These are phyloP conservation scores for Pseudoneurospora amorphoporcata DNA, from an alignment of 495 filamentous ascomycete genomes.

Conservation along the genomic window DNA sequence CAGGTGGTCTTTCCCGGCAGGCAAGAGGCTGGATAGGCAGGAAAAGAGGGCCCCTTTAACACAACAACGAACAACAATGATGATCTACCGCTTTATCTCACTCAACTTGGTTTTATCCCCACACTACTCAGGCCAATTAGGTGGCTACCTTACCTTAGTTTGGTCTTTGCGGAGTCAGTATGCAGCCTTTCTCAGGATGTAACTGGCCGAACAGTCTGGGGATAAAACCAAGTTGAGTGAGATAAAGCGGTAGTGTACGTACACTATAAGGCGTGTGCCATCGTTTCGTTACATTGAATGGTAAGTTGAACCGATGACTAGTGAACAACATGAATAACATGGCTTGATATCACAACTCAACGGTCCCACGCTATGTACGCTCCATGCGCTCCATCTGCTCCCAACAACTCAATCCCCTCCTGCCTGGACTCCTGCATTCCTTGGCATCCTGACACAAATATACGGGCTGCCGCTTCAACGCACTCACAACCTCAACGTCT, in stretches of 20 bases:
- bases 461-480: too few relatives aligned
- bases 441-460: too few relatives aligned
- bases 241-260: too few relatives aligned
- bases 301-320: neutral
- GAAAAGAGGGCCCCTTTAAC: neutral
- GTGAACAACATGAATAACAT: neutral
- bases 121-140: too few relatives aligned
- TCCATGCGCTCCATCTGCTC: neutral
- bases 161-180: too few relatives aligned
- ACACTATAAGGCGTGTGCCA: neutral
- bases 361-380: neutral
- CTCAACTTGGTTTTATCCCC: too few relatives aligned
- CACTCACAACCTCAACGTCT: conserved; percentile 31
- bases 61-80: neutral
- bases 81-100: too few relatives aligned
- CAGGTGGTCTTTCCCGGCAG: neutral
- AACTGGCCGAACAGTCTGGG: too few relatives aligned
- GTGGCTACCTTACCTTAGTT: too few relatives aligned
- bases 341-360: neutral
- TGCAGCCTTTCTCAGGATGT: too few relatives aligned
- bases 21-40: neutral
- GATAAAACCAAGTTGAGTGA: too few relatives aligned
- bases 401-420: neutral
- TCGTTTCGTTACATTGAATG: neutral
- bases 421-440: neutral